phyloP scores from a whole-genome alignment of 768 basidiomycete genomes.

The Cystobasidium tubakii region DNA sequence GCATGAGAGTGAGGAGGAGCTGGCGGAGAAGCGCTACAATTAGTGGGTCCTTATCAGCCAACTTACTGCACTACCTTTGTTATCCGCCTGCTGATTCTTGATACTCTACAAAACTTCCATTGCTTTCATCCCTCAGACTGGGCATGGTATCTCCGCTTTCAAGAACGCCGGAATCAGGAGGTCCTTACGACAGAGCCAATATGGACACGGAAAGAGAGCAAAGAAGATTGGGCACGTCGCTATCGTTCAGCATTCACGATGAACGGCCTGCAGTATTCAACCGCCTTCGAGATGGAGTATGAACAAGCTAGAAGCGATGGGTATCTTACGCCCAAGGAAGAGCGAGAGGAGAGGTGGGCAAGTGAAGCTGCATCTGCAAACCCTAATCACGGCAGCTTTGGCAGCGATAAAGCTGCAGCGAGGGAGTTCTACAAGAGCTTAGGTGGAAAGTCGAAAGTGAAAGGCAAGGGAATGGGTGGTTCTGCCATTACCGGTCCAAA shows the following conservation, averaged over 20 bases:
- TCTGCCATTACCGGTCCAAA: not conserved
- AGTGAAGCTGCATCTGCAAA: constrained; percentile 39
- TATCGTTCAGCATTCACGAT: constrained; percentile 41
- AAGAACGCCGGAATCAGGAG: constrained; percentile 37
- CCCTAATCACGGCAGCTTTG: not conserved
- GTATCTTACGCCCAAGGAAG: constrained; percentile 43
- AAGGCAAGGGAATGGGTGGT: constrained; percentile 40
- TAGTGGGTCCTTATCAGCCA: constrained; percentile 38
- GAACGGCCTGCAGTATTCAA: constrained; percentile 38
- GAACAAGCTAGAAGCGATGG: constrained; percentile 38
- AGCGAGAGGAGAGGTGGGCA: constrained; percentile 42
- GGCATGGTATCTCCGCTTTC: constrained; percentile 44
- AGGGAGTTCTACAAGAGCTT: constrained; percentile 45
- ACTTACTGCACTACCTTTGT: no score
- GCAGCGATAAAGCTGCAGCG: constrained; percentile 41
- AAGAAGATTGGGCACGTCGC: constrained; percentile 43
- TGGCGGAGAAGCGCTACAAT: constrained; percentile 45
- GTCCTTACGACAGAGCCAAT: constrained; percentile 40
- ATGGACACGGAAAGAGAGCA: constrained; percentile 43
- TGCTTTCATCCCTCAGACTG: constrained; percentile 42
- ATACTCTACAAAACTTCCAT: no score
- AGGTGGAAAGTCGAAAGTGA: constrained; percentile 40
- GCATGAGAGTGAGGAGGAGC: constrained; percentile 43
- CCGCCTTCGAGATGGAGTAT: constrained; percentile 31
- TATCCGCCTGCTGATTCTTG: no score